Evolutionary conservation across 129 eudicot species (phyloP).

Genomic region (Erigeron canadensis): DNA sequence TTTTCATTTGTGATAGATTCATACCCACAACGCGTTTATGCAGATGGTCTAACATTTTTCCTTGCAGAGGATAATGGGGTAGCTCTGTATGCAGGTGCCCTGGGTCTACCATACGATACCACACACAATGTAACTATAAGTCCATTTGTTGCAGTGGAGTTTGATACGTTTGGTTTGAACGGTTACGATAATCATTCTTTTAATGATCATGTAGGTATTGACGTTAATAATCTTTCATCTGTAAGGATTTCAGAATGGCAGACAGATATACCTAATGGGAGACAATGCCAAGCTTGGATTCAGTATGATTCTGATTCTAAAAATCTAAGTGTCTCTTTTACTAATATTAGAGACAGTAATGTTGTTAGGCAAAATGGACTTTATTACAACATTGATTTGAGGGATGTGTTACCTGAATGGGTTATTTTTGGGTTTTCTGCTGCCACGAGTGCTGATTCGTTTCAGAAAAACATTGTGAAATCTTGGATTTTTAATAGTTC

Average conservation of each 20-base stretch:
- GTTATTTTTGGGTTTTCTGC: slow-evolving; percentile 46
- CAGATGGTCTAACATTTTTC: slow-evolving; percentile 34
- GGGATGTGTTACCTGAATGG: slow-evolving; percentile 32
- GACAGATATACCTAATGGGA: slow-evolving; percentile 28
- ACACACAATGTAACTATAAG: neutral
- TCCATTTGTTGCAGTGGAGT: slow-evolving; percentile 46
- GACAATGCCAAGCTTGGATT: slow-evolving; percentile 35
- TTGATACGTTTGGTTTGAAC: slow-evolving; percentile 28
- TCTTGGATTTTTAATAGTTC: slow-evolving; percentile 31
- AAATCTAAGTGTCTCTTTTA: slow-evolving; percentile 33
- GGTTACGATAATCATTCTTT: slow-evolving; percentile 5
- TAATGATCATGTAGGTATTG: slow-evolving; percentile 40
- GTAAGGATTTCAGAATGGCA: slow-evolving; percentile 23
- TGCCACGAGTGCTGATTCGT: neutral
- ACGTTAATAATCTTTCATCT: slow-evolving; percentile 34
- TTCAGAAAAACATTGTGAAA: slow-evolving; percentile 21
- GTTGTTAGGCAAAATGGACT: slow-evolving; percentile 11
- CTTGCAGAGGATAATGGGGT: slow-evolving; percentile 13
- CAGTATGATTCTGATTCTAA: slow-evolving; percentile 25
- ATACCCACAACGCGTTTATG: no score
- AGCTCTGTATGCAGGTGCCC: neutral
- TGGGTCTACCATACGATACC: neutral
- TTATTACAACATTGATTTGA: slow-evolving; percentile 34
- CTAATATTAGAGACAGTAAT: slow-evolving; percentile 11
- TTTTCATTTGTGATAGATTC: no score